Evolutionary conservation across 139 green algal genomes (phyloP).

Genomic region (Tetradesmus obliquus): DNA sequence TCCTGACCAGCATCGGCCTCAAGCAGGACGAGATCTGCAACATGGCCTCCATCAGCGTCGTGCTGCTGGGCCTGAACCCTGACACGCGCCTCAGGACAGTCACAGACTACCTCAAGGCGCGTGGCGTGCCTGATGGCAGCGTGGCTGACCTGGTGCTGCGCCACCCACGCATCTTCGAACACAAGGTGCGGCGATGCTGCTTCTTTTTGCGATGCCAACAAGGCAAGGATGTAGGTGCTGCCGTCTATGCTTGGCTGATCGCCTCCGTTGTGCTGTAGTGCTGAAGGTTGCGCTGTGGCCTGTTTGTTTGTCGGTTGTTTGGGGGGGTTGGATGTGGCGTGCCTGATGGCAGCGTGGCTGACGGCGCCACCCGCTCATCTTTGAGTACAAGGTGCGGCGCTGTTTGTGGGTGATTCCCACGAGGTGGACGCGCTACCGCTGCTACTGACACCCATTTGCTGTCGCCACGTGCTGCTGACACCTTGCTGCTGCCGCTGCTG

Average conservation of each 20-base stretch:
- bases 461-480: too few species aligned
- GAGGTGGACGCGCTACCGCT: neutral
- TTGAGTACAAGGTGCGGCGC: too few species aligned
- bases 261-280: too few species aligned
- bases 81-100: slow-evolving; percentile 61
- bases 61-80: slow-evolving; percentile 73
- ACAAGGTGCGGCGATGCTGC: slow-evolving; percentile 45
- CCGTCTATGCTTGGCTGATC: neutral
- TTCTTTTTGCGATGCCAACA: neutral
- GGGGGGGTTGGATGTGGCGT: too few species aligned
- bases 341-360: too few species aligned
- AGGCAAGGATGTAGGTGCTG: neutral
- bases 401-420: too few species aligned
- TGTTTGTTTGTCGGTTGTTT: too few species aligned
- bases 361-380: too few species aligned
- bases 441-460: neutral
- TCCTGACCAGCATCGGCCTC: slow-evolving; percentile 61
- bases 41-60: slow-evolving; percentile 71
- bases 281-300: too few species aligned
- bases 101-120: slow-evolving; percentile 64
- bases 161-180: slow-evolving; percentile 76
- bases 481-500: neutral
- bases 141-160: slow-evolving; percentile 67
- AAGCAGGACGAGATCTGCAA: slow-evolving; percentile 76
- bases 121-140: slow-evolving; percentile 58